Evolutionary conservation across 768 basidiomycete species (phyloP).

Genomic region (Russula ochroleuca): DNA sequence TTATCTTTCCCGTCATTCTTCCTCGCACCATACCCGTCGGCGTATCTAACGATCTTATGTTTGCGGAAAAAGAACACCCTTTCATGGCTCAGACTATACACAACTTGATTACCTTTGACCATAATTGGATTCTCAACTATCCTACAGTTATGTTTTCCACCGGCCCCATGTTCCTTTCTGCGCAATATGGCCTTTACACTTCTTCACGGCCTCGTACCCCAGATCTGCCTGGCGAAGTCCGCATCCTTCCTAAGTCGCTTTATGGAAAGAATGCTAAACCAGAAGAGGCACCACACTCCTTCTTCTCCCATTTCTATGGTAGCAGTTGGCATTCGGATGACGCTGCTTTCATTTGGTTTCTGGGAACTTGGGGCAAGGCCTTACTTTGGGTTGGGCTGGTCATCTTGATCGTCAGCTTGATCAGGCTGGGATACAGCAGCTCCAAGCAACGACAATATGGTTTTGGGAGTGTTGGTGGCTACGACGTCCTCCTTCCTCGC

Average conservation of each 20-base stretch:
- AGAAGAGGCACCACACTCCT: constrained; percentile 81
- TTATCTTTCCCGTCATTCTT: constrained; percentile 82
- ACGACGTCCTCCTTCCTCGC: constrained; percentile 75
- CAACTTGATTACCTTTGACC: constrained; percentile 86
- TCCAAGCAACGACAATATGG: constrained; percentile 55
- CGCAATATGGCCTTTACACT: constrained; percentile 85
- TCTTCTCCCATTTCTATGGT: constrained; percentile 97
- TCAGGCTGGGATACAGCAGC: constrained; percentile 51
- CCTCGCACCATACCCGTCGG: constrained; percentile 97
- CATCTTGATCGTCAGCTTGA: constrained; percentile 64
- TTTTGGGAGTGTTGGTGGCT: constrained; percentile 60
- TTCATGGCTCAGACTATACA: constrained; percentile 93
- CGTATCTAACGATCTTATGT: constrained; percentile 96
- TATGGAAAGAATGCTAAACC: constrained; percentile 94
- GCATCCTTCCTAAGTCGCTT: constrained; percentile 91
- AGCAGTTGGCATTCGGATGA: constrained; percentile 99
- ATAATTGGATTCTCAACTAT: constrained; percentile 92
- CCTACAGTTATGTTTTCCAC: constrained; percentile 99
- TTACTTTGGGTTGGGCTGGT: constrained; percentile 82
- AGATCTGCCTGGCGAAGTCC: constrained; percentile 61
- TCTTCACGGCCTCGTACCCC: constrained; percentile 57
- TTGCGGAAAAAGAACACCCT: constrained; percentile 77
- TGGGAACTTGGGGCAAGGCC: constrained; percentile 81
- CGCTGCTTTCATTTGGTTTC: constrained; percentile 93
- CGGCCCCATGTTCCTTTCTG: constrained; percentile 97